Evolutionary conservation across 306 rosid genomes (phyloP), one percentile per base, ranked within the genome.

Genomic region (Dryas alaskensis): DNA sequence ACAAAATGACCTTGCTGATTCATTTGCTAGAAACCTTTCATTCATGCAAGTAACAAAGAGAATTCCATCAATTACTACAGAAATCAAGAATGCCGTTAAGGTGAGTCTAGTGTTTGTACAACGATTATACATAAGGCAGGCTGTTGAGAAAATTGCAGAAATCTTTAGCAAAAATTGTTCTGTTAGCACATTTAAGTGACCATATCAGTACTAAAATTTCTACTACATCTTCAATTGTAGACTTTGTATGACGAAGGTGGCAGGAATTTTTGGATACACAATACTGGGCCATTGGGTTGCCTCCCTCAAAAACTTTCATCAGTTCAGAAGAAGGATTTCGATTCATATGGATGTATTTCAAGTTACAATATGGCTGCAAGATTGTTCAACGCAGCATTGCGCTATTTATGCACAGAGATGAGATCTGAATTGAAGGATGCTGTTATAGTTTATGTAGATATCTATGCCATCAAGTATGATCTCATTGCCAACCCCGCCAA

Each of bases 261-360:
- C 60, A 84, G 98, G 81, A 94, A 94, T 55, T 94, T 94, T 80
- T 94, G 98, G 97, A 52, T 94, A 65, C 98, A 94, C 83, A 94
- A 91, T 79, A 91, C 97, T 1, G 98, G 98, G 22, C 98, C 98
- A 6, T 72, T 89, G 55, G 98, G 97, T 42, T 94, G 98, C 81
- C 93, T 94, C 53, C 98, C 98, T 77, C 96, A 91, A 31, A 67
- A 89, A 60, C 84, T 94, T 8, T 64, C 92, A 9, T n/a, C 82
- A 57, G 81, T 83, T 65, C 78, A 73, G 45, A 78, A 59, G 61
- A 79, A 87, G 63, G 89, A 75, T 53, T 77, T 87, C 42, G 98
- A 94, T 78, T 76, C 81, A 64, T 48, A 60, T 40, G 96, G 98
- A 70, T 94, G 98, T 51, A 84, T 94, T 65, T 84, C 92, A 16